Evolutionary conservation across 164 flowering plant species (phyloP).

Genomic region (Platanus orientalis): DNA sequence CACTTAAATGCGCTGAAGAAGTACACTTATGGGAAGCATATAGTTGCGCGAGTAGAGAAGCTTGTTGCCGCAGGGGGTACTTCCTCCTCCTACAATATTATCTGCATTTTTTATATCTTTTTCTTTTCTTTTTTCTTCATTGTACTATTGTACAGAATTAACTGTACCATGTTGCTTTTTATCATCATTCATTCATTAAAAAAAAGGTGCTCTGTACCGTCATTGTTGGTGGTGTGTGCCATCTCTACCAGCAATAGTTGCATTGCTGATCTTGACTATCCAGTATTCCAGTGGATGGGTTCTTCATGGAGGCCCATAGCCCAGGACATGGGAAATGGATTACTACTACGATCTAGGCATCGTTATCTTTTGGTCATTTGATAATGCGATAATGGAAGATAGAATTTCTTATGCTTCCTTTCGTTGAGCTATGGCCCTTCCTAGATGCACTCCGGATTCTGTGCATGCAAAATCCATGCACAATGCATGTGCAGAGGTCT

Average conservation of each 20-base stretch:
- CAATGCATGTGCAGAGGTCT: too few species aligned
- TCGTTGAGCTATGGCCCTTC: too few species aligned
- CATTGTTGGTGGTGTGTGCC: not conserved
- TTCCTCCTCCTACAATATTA: not conserved
- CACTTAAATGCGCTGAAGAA: constrained; percentile 86
- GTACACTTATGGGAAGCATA: constrained; percentile 94
- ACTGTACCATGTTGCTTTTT: too few species aligned
- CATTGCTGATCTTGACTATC: not conserved
- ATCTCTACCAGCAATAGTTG: not conserved
- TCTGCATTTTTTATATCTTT: not conserved
- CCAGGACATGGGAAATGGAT: not conserved
- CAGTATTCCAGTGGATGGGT: not conserved
- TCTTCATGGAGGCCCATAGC: not conserved
- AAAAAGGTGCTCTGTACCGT: too few species aligned
- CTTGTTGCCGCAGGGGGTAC: constrained; percentile 90
- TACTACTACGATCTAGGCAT: not conserved
- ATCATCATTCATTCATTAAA: too few species aligned
- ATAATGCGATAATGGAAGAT: not conserved
- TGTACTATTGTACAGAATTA: too few species aligned
- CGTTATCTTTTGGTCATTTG: not conserved
- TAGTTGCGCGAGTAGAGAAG: constrained; percentile 91
- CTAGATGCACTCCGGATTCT: too few species aligned
- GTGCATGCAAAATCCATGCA: too few species aligned
- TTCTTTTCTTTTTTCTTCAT: not conserved
- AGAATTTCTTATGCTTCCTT: not conserved